phyloP scores from a whole-genome alignment of 169 alveolate species.

The Plasmodium coatneyi region DNA sequence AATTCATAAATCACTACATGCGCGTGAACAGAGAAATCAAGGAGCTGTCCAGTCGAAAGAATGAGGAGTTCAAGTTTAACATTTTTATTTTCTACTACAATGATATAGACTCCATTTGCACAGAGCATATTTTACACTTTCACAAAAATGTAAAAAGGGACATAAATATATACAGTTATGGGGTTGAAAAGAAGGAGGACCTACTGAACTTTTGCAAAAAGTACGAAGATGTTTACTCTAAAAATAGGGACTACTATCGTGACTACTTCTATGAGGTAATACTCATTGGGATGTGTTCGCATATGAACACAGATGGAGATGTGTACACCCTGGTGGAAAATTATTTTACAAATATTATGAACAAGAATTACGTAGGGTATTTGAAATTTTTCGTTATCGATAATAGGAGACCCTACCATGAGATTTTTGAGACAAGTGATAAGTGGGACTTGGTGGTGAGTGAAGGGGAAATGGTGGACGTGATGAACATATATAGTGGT shows the following conservation, averaged over 20 bases:
- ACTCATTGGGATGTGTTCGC: constrained; percentile 48
- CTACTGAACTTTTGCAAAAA: constrained; percentile 16
- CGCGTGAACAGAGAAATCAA: constrained; percentile 54
- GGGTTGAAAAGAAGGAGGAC: constrained; percentile 53
- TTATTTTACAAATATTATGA: constrained; percentile 19
- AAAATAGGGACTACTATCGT: constrained; percentile 36
- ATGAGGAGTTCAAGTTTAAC: constrained; percentile 55
- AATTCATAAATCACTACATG: constrained; percentile 58
- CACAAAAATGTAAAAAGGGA: constrained; percentile 50
- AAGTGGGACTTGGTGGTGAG: constrained; percentile 56
- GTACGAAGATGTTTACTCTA: constrained; percentile 37
- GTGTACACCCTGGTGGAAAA: constrained; percentile 14
- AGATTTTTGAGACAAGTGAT: constrained; percentile 21
- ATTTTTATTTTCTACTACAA: constrained; percentile 44
- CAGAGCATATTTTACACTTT: constrained; percentile 60
- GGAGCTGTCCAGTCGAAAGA: constrained; percentile 26
- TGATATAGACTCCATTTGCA: constrained; percentile 46
- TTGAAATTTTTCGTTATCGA: constrained; percentile 61
- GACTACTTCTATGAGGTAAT: constrained; percentile 47
- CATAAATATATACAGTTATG: constrained; percentile 43
- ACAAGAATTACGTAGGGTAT: constrained; percentile 13
- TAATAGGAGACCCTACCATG: constrained; percentile 52
- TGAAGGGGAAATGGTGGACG: constrained; percentile 21
- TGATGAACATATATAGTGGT: constrained; percentile 15
- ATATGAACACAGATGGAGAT: constrained; percentile 41